Evolutionary conservation across 768 basidiomycete species (phyloP).

Genomic region (Collybia mongolica): DNA sequence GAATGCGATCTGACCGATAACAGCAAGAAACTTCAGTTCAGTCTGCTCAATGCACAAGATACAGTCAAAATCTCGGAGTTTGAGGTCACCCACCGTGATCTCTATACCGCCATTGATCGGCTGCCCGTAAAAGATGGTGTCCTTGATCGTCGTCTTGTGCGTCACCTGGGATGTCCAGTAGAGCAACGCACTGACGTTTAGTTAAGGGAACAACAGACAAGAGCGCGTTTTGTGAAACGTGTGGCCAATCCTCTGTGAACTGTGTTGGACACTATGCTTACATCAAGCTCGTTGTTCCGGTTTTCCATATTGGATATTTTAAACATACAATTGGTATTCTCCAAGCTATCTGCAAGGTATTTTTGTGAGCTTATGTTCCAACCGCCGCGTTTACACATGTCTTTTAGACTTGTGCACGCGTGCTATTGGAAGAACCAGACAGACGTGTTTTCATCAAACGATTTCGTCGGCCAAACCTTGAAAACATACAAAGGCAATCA

Average conservation of each 20-base stretch:
- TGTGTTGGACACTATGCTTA: constrained; percentile 99
- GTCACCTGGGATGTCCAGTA: constrained; percentile 18
- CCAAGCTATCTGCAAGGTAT: constrained; percentile 95
- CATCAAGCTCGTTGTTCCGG: constrained; percentile 94
- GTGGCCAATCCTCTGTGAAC: constrained; percentile 86
- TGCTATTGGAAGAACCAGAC: constrained; percentile 85
- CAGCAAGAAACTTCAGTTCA: constrained; percentile 96
- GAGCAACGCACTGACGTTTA: background rate
- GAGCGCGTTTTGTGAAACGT: constrained; percentile 89
- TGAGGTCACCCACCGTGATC: constrained; percentile 89
- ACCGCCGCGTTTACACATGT: constrained; percentile 3
- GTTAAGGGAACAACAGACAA: constrained; percentile 93
- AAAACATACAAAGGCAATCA: constrained; percentile 86
- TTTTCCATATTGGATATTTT: constrained; percentile 99
- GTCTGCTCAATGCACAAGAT: constrained; percentile 90
- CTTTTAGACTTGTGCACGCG: constrained; percentile 82
- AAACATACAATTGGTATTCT: constrained; percentile 91
- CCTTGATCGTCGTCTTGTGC: constrained; percentile 84
- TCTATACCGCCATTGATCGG: constrained; percentile 84
- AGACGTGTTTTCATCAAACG: constrained; percentile 80
- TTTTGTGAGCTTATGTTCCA: constrained; percentile 11
- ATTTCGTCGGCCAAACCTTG: constrained; percentile 88
- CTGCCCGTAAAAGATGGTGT: constrained; percentile 90
- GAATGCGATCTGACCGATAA: background rate
- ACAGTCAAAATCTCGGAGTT: constrained; percentile 96